These are phyloP conservation scores for Tetrapisispora arboricola DNA, from an alignment of 805 yeast genomes.

Conservation along the genomic window DNA sequence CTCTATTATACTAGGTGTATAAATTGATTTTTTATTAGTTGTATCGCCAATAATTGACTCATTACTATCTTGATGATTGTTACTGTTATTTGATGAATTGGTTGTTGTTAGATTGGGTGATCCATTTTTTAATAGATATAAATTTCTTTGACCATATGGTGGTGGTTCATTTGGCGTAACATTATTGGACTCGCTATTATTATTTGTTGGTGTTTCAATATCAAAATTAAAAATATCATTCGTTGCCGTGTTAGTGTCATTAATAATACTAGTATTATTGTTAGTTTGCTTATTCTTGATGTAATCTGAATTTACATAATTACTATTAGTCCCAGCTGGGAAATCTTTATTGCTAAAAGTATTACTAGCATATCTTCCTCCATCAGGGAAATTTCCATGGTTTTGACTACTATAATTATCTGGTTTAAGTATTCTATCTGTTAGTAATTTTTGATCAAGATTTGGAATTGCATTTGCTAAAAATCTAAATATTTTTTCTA, in stretches of 20 bases:
- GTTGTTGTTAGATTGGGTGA: neutral
- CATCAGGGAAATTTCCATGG: neutral
- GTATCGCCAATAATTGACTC: too few relatives aligned
- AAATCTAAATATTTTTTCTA: constrained; percentile 79
- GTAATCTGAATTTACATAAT: neutral
- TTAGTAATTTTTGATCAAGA: constrained; percentile 22
- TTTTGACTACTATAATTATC: neutral
- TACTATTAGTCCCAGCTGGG: neutral
- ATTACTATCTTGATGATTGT: too few relatives aligned
- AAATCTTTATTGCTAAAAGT: neutral
- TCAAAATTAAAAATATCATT: constrained; percentile 1
- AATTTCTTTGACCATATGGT: neutral
- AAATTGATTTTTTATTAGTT: too few relatives aligned
- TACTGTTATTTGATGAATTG: too few relatives aligned
- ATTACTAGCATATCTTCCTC: neutral
- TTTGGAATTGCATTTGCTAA: constrained; percentile 54
- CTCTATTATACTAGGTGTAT: neutral
- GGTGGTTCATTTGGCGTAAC: neutral
- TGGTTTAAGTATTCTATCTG: constrained; percentile 13
- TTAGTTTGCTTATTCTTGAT: neutral
- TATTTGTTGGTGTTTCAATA: neutral
- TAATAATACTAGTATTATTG: neutral
- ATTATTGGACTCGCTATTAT: neutral
- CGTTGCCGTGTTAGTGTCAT: neutral
- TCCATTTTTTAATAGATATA: neutral